Conservation (phyloP, 768 basidiomycete genomes). For the Kwoniella sp. region DNA sequence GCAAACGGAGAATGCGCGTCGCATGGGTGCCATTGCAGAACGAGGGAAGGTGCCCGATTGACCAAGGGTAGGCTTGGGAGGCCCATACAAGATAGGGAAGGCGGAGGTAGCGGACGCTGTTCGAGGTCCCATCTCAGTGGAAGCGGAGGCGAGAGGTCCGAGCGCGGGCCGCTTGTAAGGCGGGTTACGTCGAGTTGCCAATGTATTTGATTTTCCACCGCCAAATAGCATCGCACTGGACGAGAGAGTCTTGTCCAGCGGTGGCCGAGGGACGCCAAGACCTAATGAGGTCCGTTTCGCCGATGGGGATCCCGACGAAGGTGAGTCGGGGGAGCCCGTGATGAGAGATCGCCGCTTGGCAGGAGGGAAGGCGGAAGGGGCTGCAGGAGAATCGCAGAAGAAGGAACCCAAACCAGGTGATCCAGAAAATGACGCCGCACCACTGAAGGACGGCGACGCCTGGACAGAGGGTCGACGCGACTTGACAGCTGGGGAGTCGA, state of each 20-base stretch:
- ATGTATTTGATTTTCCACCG: slow-evolving; percentile 26
- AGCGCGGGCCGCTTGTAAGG: slow-evolving; percentile 49
- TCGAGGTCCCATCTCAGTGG: slow-evolving; percentile 12
- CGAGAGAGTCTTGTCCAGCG: slow-evolving; percentile 43
- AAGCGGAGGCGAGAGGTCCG: slow-evolving; percentile 28
- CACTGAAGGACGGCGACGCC: slow-evolving; percentile 30
- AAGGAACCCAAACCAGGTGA: slow-evolving; percentile 49
- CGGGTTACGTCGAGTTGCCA: slow-evolving; percentile 36
- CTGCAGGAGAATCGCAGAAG: slow-evolving; percentile 52
- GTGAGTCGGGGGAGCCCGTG: slow-evolving; percentile 48
- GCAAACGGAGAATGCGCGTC: slow-evolving; percentile 54
- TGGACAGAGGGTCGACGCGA: slow-evolving; percentile 25
- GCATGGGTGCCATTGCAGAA: slow-evolving; percentile 42
- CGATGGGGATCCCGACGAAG: slow-evolving; percentile 48
- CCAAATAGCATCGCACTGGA: slow-evolving; percentile 45
- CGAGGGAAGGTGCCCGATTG: slow-evolving; percentile 37
- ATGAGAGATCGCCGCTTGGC: slow-evolving; percentile 40
- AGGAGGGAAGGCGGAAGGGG: slow-evolving; percentile 31
- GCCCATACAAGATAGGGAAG: slow-evolving; percentile 42
- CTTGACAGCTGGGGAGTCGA: slow-evolving; percentile 43
- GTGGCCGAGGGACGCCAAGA: slow-evolving; percentile 17
- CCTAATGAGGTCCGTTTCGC: slow-evolving; percentile 43
- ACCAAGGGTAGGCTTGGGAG: slow-evolving; percentile 24
- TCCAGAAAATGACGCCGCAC: slow-evolving; percentile 31
- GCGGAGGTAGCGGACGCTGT: slow-evolving; percentile 40